Conservation (phyloP, 495 filamentous ascomycete species). For the Tuber borchii region DNA sequence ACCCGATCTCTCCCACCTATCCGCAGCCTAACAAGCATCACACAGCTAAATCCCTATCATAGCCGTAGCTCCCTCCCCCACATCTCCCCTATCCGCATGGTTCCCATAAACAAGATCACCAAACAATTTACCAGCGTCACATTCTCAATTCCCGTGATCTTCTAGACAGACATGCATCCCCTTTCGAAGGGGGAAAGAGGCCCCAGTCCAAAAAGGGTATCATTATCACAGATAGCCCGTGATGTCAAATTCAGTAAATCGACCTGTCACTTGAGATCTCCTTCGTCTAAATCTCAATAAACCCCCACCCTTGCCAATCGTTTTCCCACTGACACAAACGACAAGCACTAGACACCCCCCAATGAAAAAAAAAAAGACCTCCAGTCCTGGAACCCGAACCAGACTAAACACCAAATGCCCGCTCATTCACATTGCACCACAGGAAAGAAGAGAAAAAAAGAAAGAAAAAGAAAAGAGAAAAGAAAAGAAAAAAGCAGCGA, state of each 20-base stretch:
- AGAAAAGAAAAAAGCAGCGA: conserved; percentile 19
- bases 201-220: neutral
- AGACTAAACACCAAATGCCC: neutral
- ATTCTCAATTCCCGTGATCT: neutral
- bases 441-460: conserved; percentile 16
- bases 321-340: neutral
- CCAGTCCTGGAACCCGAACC: neutral
- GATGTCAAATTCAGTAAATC: neutral
- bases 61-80: neutral
- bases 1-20: neutral
- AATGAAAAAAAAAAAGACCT: conserved; percentile 14
- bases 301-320: neutral
- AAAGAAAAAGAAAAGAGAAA: conserved; percentile 19
- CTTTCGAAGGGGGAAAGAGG: neutral
- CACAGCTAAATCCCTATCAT: neutral
- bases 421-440: neutral
- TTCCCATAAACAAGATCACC: neutral
- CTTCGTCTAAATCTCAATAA: conserved; percentile 5
- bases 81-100: neutral
- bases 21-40: neutral
- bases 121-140: neutral
- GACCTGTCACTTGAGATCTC: conserved; percentile 5
- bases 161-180: neutral
- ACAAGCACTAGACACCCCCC: conserved; percentile 11
- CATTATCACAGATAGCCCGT: neutral